Base-by-base conservation (phyloP, 345 rosid genomes). In the Raphanus raphanistrum region DNA sequence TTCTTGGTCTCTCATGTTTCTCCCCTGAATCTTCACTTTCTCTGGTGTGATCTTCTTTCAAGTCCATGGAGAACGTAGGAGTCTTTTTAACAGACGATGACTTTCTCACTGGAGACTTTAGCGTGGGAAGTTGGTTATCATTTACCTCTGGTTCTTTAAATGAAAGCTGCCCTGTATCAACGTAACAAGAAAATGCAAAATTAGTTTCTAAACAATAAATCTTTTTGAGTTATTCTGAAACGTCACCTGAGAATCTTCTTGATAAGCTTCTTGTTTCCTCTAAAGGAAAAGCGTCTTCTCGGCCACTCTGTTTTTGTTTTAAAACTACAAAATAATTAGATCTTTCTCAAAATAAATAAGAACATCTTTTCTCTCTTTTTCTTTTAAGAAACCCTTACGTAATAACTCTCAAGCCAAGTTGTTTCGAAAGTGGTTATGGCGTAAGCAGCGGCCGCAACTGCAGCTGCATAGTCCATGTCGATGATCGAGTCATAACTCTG, bases 361-460 rank as follows among this genome's bases (percentile, higher is more conserved):
- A 32, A 32, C 5, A 6, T 32, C 57, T 15, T 27, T 15, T 12
- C n/a, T 5, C 1, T 4, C 1, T 54, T 0, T 50, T n/a, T 10
- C 29, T 13, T 28, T 21, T 21, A 21, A 21, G 21, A 21, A 66
- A 31, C 11, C 15, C 70, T 35, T 73, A 73, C 82, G 28, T 79
- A 65, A 61, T 73, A 79, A 61, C 50, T 73, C 11, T 73, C 12
- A 38, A 52, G 70, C 83, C 79, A 65, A 15, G 61, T 69, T 63
- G 70, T 45, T 63, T 80, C 63, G 26, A 66, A 57, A 41, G 62
- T 74, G 35, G 72, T 45, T 70, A 80, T 70, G 66, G 82, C 82
- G 55, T 74, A 80, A 63, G 82, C 82, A 31, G 82, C 45, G 62
- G 82, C 82, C 27, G 82, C 82, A 74, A 80, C 72, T 31, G 82